Percentiles rank a stretch among this genome's conserved stretches.
These are phyloP conservation scores for Monosporascus sp. DNA, from an alignment of 2,329 filamentous ascomycete species.

Conservation along the genomic window DNA sequence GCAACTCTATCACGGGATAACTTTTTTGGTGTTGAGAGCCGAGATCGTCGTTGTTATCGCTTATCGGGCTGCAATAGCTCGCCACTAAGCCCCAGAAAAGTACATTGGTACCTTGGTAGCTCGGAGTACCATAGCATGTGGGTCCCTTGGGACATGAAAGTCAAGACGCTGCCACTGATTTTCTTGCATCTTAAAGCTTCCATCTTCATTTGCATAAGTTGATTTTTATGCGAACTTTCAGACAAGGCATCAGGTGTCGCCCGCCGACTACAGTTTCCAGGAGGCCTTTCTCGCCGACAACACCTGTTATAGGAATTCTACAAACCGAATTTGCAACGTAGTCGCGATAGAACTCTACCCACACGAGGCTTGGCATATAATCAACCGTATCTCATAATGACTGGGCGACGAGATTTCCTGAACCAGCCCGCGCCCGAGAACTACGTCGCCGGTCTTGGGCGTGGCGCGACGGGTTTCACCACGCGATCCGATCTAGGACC, in stretches of 20 bases:
- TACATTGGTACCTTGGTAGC: neutral
- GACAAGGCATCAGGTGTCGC: too few species aligned
- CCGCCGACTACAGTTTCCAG: too few species aligned
- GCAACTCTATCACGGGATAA: neutral
- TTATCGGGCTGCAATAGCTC: neutral
- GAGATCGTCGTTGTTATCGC: neutral
- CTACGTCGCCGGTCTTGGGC: conserved; percentile 92
- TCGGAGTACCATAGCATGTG: neutral
- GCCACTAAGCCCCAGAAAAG: neutral
- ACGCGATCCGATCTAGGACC: conserved; percentile 95
- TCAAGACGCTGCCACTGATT: too few species aligned
- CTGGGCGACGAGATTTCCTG: conserved; percentile 74
- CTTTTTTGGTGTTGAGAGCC: neutral
- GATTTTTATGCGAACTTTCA: too few species aligned
- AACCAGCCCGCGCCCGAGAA: conserved; percentile 81
- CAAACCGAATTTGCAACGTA: too few species aligned
- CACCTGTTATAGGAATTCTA: too few species aligned
- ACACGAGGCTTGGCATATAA: neutral
- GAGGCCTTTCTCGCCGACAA: too few species aligned
- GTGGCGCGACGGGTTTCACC: conserved; percentile 96
- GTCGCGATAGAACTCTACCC: too few species aligned
- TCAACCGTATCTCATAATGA: conserved; percentile 35
- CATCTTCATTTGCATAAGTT: too few species aligned
- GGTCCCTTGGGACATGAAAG: neutral
- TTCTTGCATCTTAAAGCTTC: too few species aligned